Conservation (phyloP, 2,329 filamentous ascomycete species). For the Didymosphaeria variabile region DNA sequence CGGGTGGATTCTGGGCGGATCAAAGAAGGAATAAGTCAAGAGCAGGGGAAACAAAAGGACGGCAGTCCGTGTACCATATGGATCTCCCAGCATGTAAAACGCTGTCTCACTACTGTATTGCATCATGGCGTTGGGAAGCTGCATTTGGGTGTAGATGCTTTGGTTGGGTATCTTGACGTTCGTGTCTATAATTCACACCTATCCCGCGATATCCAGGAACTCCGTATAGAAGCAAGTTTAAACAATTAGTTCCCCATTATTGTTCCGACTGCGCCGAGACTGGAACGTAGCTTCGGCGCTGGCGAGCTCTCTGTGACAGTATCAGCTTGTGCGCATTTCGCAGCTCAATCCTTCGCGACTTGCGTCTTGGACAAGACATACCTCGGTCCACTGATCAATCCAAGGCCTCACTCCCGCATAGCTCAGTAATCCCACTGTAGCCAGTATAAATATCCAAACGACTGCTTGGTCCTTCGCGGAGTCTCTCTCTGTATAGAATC, state of each 20-base stretch:
- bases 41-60: conserved; percentile 2
- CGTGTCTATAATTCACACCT: conserved; percentile 36
- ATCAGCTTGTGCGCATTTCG: conserved; percentile 12
- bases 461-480: conserved; percentile 73
- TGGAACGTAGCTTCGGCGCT: conserved; percentile 62
- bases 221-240: conserved; percentile 8
- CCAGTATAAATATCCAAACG: conserved; percentile 72
- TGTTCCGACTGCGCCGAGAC: conserved; percentile 52
- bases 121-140: conserved; percentile 42
- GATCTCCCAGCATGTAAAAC: conserved; percentile 42
- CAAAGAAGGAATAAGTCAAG: conserved; percentile 38
- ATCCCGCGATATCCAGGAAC: conserved; percentile 19
- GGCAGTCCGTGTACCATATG: conserved; percentile 42
- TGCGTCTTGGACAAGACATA: conserved; percentile 38
- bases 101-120: conserved; percentile 46
- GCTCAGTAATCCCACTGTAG: conserved; percentile 66
- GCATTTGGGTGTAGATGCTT: conserved; percentile 29
- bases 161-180: conserved; percentile 39
- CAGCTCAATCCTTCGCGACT: not conserved
- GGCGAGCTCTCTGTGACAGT: conserved; percentile 53
- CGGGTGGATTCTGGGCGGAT: conserved; percentile 55
- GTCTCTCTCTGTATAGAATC: conserved; percentile 62
- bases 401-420: conserved; percentile 70
- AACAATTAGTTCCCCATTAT: conserved; percentile 19
- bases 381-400: conserved; percentile 65